Evolutionary conservation across 2,329 filamentous ascomycete species (phyloP).

Genomic region (Talaromyces sp.): DNA sequence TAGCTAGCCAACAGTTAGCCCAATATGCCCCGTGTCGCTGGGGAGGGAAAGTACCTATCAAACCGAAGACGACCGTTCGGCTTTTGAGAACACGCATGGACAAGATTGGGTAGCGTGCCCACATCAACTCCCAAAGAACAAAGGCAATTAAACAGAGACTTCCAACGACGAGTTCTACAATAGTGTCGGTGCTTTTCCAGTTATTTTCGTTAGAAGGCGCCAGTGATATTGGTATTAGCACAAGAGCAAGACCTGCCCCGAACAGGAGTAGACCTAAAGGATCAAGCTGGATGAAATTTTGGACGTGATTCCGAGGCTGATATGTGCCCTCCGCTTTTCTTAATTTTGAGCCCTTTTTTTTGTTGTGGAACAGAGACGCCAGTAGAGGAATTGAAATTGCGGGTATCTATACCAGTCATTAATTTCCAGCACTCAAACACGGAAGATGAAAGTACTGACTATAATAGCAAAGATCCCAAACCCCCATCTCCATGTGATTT

Average conservation of each 20-base stretch:
- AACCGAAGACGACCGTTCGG: constrained; percentile 5
- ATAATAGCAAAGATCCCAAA: constrained; percentile 9
- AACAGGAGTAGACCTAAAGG: constrained; percentile 3
- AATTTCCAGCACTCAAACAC: not conserved
- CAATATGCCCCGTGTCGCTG: not conserved
- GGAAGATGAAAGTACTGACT: not conserved
- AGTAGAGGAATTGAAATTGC: constrained; percentile 1
- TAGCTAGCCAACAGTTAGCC: not conserved
- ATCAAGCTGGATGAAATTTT: constrained; percentile 8
- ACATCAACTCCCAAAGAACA: constrained; percentile 4
- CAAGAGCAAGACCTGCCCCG: constrained; percentile 1
- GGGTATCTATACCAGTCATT: not conserved
- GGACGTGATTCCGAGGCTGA: constrained; percentile 2
- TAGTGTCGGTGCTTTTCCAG: constrained; percentile 2
- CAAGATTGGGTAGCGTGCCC: constrained; percentile 6
- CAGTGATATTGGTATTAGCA: constrained; percentile 5
- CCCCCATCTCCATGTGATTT: constrained; percentile 7
- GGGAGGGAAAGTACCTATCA: not conserved
- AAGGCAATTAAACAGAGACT: constrained; percentile 1
- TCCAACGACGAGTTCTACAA: constrained; percentile 3
- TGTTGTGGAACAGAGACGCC: constrained; percentile 3
- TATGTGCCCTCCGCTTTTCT: constrained; percentile 7
- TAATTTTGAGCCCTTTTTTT: constrained; percentile 4
- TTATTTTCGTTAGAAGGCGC: constrained; percentile 3
- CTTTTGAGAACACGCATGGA: not conserved